These are phyloP conservation scores for Nigrospora oryzae DNA, from an alignment of 2,329 filamentous ascomycete species.

Conservation along the genomic window DNA sequence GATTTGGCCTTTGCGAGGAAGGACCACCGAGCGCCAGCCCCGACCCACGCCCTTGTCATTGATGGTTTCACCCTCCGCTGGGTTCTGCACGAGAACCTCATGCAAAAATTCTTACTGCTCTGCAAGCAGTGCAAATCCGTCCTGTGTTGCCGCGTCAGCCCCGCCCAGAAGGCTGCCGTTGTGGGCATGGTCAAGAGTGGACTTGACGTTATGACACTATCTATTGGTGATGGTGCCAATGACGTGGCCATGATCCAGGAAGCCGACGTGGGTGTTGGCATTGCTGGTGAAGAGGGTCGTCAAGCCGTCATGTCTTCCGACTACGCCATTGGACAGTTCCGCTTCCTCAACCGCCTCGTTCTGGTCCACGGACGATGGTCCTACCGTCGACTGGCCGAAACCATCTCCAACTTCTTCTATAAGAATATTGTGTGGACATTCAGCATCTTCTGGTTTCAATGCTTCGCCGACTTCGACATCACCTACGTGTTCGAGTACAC, in stretches of 20 bases:
- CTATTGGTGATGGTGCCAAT: conserved; percentile 89
- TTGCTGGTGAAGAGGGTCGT: conserved; percentile 84
- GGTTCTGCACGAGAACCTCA: conserved; percentile 72
- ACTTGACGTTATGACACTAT: conserved; percentile 90
- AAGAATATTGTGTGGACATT: conserved; percentile 99
- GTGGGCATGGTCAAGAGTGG: conserved; percentile 93
- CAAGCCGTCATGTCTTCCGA: conserved; percentile 95
- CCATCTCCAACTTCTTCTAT: conserved; percentile 98
- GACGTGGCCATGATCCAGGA: conserved; percentile 98
- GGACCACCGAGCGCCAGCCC: conserved; percentile 76
- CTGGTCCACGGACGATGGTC: conserved; percentile 92
- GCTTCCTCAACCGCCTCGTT: conserved; percentile 75
- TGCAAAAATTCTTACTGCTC: conserved; percentile 86
- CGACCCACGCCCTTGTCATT: conserved; percentile 88
- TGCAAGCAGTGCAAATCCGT: conserved; percentile 98
- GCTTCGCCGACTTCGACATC: conserved; percentile 92
- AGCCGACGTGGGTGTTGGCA: conserved; percentile 92
- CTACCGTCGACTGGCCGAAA: conserved; percentile 88
- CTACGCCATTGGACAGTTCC: conserved; percentile 91
- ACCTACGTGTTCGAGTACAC: conserved; percentile 97
- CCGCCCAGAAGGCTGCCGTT: conserved; percentile 94
- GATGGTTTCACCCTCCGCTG: conserved; percentile 90
- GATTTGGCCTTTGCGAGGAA: conserved; percentile 72
- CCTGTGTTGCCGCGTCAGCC: conserved; percentile 93
- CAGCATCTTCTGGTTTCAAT: conserved; percentile 93